Evolutionary conservation across 2,329 filamentous ascomycete genomes (phyloP).

Genomic region (Piedraia hortae): DNA sequence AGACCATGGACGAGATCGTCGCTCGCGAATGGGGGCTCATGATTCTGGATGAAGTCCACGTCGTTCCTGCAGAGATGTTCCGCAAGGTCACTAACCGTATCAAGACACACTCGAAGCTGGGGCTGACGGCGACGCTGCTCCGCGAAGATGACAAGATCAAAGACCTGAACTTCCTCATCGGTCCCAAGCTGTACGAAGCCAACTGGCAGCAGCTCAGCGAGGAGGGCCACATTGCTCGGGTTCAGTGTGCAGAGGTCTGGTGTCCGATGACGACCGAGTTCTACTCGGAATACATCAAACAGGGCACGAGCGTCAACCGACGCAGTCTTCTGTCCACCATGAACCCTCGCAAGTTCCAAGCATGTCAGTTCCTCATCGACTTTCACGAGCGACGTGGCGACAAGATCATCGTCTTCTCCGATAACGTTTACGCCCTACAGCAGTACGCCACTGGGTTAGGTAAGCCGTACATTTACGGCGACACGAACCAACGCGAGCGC

Average conservation of each 20-base stretch:
- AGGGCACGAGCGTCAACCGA: slow-evolving; percentile 33
- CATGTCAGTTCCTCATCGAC: slow-evolving; percentile 92
- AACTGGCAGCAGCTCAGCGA: slow-evolving; percentile 99
- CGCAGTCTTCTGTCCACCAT: slow-evolving; percentile 62
- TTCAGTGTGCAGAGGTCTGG: slow-evolving; percentile 97
- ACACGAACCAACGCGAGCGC: slow-evolving; percentile 62
- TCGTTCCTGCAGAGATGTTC: slow-evolving; percentile 91
- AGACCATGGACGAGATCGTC: slow-evolving; percentile 90
- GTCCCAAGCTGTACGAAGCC: slow-evolving; percentile 88
- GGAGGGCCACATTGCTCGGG: slow-evolving; percentile 85
- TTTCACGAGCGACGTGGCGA: slow-evolving; percentile 87
- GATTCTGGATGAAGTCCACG: slow-evolving; percentile 92
- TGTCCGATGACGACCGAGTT: slow-evolving; percentile 98
- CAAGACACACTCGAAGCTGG: slow-evolving; percentile 84
- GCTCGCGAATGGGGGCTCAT: slow-evolving; percentile 88
- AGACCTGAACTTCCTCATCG: slow-evolving; percentile 89
- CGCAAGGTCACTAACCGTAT: slow-evolving; percentile 78
- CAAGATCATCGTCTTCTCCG: slow-evolving; percentile 95
- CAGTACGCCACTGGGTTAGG: slow-evolving; percentile 58
- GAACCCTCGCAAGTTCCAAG: slow-evolving; percentile 93
- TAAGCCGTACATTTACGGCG: slow-evolving; percentile 79
- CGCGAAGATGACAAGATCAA: slow-evolving; percentile 97
- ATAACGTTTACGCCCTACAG: slow-evolving; percentile 81
- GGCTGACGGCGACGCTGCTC: slow-evolving; percentile 74
- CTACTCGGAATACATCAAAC: slow-evolving; percentile 70